phyloP scores from a whole-genome alignment of 1,284 basidiomycete species.

The Tausonia pullulans region DNA sequence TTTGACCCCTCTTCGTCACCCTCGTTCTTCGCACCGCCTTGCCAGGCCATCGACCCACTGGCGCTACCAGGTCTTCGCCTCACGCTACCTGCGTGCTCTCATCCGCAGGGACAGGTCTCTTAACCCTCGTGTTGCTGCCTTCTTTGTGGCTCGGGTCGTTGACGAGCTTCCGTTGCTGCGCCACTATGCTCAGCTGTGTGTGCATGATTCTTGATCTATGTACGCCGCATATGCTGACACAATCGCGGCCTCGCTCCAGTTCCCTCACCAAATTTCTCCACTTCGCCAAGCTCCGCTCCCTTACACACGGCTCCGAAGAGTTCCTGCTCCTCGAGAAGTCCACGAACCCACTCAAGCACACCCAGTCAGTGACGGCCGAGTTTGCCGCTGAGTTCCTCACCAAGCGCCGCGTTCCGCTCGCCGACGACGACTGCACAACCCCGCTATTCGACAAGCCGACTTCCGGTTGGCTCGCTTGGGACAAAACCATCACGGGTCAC shows the following conservation, averaged over 20 bases:
- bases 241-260: slow-evolving; percentile 33
- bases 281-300: slow-evolving; percentile 75
- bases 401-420: slow-evolving; percentile 35
- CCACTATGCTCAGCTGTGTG: slow-evolving; percentile 55
- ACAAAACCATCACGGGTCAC: slow-evolving; percentile 59
- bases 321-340: slow-evolving; percentile 66
- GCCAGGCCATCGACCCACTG: slow-evolving; percentile 50
- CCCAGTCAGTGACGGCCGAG: slow-evolving; percentile 28
- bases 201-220: slow-evolving; percentile 12
- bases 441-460: slow-evolving; percentile 56
- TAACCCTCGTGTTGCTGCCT: slow-evolving; percentile 37
- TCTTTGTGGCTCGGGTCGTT: slow-evolving; percentile 13
- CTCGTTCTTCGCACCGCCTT: slow-evolving; percentile 40
- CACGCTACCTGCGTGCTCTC: slow-evolving; percentile 58
- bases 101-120: slow-evolving; percentile 63
- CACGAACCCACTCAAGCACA: slow-evolving; percentile 56
- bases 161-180: slow-evolving; percentile 51
- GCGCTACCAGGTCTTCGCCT: slow-evolving; percentile 74
- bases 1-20: no score
- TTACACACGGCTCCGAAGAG: slow-evolving; percentile 53
- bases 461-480: slow-evolving; percentile 82
- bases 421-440: slow-evolving; percentile 26
- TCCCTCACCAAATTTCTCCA: slow-evolving; percentile 63
- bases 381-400: slow-evolving; percentile 48
- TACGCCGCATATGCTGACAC: slow-evolving; percentile 17